phyloP scores from a whole-genome alignment of 495 filamentous ascomycete species.

The Xylaria scruposa region DNA sequence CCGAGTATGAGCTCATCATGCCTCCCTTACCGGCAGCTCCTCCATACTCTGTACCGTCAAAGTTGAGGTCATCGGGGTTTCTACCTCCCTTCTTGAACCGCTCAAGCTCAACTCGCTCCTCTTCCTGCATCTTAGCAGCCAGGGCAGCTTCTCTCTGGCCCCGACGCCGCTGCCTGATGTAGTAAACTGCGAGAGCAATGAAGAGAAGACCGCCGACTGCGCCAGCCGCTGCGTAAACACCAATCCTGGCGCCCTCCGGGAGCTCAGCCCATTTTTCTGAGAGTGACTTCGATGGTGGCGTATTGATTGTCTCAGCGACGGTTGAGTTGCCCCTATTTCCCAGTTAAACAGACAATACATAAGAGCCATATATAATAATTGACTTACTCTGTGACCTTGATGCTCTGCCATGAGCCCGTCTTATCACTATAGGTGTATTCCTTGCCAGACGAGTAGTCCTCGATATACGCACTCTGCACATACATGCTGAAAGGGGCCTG shows the following conservation, averaged over 20 bases:
- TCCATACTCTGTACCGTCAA: constrained; percentile 50
- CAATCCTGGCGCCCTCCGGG: constrained; percentile 60
- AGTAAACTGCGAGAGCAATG: constrained; percentile 61
- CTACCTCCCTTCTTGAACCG: constrained; percentile 56
- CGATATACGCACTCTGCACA: constrained; percentile 68
- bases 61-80: constrained; percentile 52
- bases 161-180: constrained; percentile 68
- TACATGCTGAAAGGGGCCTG: constrained; percentile 78
- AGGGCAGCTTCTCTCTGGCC: constrained; percentile 68
- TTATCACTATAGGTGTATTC: constrained; percentile 73
- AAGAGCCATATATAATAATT: neutral
- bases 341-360: constrained; percentile 13
- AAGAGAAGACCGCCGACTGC: constrained; percentile 57
- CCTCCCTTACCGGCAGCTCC: constrained; percentile 41
- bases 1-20: constrained; percentile 42
- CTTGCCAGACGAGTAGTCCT: constrained; percentile 71
- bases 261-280: constrained; percentile 65
- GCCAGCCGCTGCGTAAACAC: constrained; percentile 63
- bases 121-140: constrained; percentile 60
- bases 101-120: constrained; percentile 69
- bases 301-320: constrained; percentile 50
- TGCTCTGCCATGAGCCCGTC: constrained; percentile 72
- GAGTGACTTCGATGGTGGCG: constrained; percentile 52
- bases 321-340: constrained; percentile 67
- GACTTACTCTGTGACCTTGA: constrained; percentile 69